A percentile compares a stretch with the other conserved stretches of the same genome.
phyloP scores from a whole-genome alignment of 2,329 filamentous ascomycete species.

The Cucurbitaria berberidis region DNA sequence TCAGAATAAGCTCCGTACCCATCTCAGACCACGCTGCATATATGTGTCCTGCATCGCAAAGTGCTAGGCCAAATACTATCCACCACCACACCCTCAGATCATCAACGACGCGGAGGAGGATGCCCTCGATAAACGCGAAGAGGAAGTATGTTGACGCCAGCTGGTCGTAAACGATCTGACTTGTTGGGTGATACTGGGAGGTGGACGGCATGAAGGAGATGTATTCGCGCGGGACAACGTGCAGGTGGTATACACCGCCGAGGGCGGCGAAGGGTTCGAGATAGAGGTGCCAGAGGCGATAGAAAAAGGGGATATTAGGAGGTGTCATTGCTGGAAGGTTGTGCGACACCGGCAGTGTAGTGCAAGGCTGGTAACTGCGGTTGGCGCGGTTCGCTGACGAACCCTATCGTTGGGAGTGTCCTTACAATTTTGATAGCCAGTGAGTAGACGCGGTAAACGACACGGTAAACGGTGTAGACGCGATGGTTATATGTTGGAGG shows the following conservation, averaged over 20 bases:
- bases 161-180: conserved; percentile 69
- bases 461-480: neutral
- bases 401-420: neutral
- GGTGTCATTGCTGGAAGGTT: conserved; percentile 17
- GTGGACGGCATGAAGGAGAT: conserved; percentile 65
- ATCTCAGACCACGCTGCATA: conserved; percentile 51
- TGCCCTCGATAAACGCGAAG: conserved; percentile 77
- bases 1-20: conserved; percentile 32
- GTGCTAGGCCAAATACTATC: conserved; percentile 68
- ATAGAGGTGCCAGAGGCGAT: conserved; percentile 75
- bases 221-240: conserved; percentile 60
- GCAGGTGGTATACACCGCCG: conserved; percentile 60
- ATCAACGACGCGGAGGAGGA: conserved; percentile 71
- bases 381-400: neutral
- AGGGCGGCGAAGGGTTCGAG: conserved; percentile 67
- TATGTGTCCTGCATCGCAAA: conserved; percentile 78
- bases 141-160: conserved; percentile 78
- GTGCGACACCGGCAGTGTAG: neutral
- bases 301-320: conserved; percentile 59
- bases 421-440: neutral
- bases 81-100: conserved; percentile 73
- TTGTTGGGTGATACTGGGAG: conserved; percentile 49
- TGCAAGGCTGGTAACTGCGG: neutral
- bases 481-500: neutral
- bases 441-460: neutral